These are phyloP conservation scores for Rhodotorula diobovata DNA, from an alignment of 768 basidiomycete species.

Conservation along the genomic window DNA sequence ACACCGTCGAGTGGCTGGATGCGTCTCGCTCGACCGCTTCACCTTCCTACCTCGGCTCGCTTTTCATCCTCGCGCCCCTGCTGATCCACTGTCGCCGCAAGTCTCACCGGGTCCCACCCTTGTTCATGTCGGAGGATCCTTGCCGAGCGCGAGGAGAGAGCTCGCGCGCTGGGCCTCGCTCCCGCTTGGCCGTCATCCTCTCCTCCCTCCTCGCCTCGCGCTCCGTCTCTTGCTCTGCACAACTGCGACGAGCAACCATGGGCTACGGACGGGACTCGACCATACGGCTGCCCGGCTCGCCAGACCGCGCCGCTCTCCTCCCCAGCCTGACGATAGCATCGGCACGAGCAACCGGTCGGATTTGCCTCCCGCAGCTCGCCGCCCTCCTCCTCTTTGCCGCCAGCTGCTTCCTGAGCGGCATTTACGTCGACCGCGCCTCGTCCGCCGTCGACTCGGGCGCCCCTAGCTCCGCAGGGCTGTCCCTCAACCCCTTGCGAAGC, in stretches of 20 bases:
- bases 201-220: neutral
- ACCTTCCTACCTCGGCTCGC: too few relatives aligned
- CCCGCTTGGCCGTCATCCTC: neutral
- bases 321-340: neutral
- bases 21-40: too few relatives aligned
- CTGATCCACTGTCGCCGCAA: too few relatives aligned
- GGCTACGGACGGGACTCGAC: neutral
- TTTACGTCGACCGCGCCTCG: neutral
- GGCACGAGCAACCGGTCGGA: neutral
- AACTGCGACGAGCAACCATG: neutral
- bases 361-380: neutral
- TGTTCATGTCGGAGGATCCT: too few relatives aligned
- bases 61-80: too few relatives aligned
- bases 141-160: too few relatives aligned
- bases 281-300: neutral
- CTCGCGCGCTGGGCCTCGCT: too few relatives aligned
- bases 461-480: neutral
- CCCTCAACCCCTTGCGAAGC: neutral
- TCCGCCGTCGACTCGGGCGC: neutral
- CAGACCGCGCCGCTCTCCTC: neutral
- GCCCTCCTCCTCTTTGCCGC: neutral
- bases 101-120: too few relatives aligned
- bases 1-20: too few relatives aligned
- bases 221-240: too few relatives aligned
- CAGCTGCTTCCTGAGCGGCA: neutral